phyloP scores from a whole-genome alignment of 768 basidiomycete genomes.

The Rhizopogon rudus region DNA sequence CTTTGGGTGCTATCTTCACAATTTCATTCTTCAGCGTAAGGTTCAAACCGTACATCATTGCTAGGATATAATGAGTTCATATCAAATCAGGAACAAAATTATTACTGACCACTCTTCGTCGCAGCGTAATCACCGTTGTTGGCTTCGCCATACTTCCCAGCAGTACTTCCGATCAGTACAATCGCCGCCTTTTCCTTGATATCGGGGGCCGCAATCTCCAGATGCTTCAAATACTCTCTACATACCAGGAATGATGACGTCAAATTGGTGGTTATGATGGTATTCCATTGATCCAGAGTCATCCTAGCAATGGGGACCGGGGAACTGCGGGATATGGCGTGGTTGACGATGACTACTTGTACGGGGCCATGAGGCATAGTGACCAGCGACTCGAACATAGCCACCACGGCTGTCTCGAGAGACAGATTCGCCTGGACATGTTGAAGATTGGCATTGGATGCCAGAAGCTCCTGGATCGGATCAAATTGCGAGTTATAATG shows the following conservation, averaged over 20 bases:
- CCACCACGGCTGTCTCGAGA: slow-evolving; percentile 45
- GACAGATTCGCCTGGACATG: slow-evolving; percentile 55
- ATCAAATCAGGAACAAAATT: background rate
- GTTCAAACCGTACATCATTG: slow-evolving; percentile 69
- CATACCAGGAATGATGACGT: slow-evolving; percentile 64
- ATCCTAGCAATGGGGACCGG: slow-evolving; percentile 50
- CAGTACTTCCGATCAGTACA: slow-evolving; percentile 63
- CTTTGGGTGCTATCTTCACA: slow-evolving; percentile 66
- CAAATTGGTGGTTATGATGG: slow-evolving; percentile 56
- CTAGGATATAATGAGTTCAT: slow-evolving; percentile 23
- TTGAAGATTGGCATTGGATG: slow-evolving; percentile 26
- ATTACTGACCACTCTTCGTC: slow-evolving; percentile 54
- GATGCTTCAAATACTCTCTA: slow-evolving; percentile 50
- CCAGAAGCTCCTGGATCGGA: slow-evolving; percentile 36
- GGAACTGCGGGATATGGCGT: slow-evolving; percentile 46
- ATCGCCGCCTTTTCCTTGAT: slow-evolving; percentile 53
- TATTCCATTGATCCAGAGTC: slow-evolving; percentile 59
- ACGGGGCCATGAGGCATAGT: slow-evolving; percentile 41
- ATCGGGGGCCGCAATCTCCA: slow-evolving; percentile 34
- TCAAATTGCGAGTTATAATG: slow-evolving; percentile 57
- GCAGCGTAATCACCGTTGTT: slow-evolving; percentile 64
- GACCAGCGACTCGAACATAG: slow-evolving; percentile 41
- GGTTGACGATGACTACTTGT: slow-evolving; percentile 58
- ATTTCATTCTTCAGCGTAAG: slow-evolving; percentile 76
- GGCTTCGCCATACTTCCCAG: slow-evolving; percentile 71